A percentile compares a stretch with the other conserved stretches of the same genome.
Conservation (phyloP, 2,329 filamentous ascomycete species). For the Canariomyces notabilis region DNA sequence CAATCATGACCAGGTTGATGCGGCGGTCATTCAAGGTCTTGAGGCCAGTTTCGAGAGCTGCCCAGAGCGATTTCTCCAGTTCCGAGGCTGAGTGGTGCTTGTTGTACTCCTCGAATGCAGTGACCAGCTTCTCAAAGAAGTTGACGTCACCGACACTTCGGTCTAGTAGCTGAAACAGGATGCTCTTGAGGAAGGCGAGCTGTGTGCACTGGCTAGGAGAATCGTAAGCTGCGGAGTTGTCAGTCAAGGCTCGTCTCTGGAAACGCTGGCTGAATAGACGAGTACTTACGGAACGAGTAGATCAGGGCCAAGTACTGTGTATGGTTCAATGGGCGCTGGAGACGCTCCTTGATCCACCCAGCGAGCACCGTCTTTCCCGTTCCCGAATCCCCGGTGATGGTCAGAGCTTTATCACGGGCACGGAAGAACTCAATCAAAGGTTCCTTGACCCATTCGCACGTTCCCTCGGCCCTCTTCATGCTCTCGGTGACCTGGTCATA, state of each 20-base stretch:
- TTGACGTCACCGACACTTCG: conserved; percentile 35
- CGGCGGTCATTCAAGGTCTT: conserved; percentile 28
- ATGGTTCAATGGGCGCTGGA: conserved; percentile 35
- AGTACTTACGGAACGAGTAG: conserved; percentile 36
- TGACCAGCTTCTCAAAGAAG: conserved; percentile 31
- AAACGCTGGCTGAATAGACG: too few relatives aligned
- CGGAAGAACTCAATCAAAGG: conserved; percentile 33
- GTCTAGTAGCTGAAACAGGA: conserved; percentile 36
- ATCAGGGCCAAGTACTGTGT: conserved; percentile 32
- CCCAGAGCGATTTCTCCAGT: conserved; percentile 32
- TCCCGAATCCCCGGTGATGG: conserved; percentile 32
- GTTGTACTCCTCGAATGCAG: conserved; percentile 26
- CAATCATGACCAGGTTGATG: conserved; percentile 31
- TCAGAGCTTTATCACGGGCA: conserved; percentile 32
- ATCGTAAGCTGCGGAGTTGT: conserved; percentile 26
- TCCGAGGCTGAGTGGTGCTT: conserved; percentile 23
- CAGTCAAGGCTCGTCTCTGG: background rate
- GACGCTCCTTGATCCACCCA: conserved; percentile 36
- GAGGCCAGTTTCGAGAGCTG: conserved; percentile 31
- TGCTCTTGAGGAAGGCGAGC: conserved; percentile 32
- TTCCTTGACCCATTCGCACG: conserved; percentile 36
- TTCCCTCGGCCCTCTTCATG: conserved; percentile 35
- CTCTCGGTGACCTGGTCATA: conserved; percentile 36
- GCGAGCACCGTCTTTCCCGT: conserved; percentile 37
- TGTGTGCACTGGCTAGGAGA: conserved; percentile 29